Evolutionary conservation across 306 rosid genomes (phyloP), one percentile per base, ranked within the genome.

Genomic region (Benincasa hispida): DNA sequence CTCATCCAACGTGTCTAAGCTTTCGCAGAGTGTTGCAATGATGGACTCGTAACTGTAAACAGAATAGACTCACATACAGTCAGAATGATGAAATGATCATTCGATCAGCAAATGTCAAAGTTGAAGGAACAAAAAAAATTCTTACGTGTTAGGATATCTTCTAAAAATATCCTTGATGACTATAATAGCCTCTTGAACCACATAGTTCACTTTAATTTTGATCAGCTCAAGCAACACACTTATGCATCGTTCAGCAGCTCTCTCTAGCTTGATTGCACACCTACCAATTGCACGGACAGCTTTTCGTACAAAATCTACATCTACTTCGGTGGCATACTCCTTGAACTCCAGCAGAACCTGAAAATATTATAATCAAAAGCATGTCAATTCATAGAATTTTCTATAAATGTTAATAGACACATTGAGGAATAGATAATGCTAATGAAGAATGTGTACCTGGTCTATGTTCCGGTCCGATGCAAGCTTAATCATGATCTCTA

Each of bases 271-370:
- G 85, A 93, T 93, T 85, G 98, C 98, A 86, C 98, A 93, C 72
- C 98, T 96, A 78, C 98, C 98, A 87, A 93, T 93, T 77, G 98
- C 98, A 77, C 98, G 98, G 73, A 93, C 98, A 72, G 98, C 98
- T 77, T 91, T 93, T 80, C 98, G 85, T 68, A 93, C 98, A 87
- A 93, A 93, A 78, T 93, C 98, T 45, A 93, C 98, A 80, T 93
- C 98, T 24, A 93, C 98, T 90, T 93, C 98, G 18, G 98, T 93
- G 63, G 98, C 98, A 87, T 93, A 93, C 84, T 93, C 98, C 85
- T 93, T 93, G 80, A 93, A 93, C 81, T 93, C 98, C 91, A 93
- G 87, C 34, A 93, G 82, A 82, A 93, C 98, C 98, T 95, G 87
- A 78, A 81, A 74, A 83, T 24, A 78, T 37, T 19, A 59, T 60